Evolutionary conservation across 2,329 filamentous ascomycete species (phyloP), one percentile per base, ranked within the genome.

Genomic region (Ascochyta pisi): DNA sequence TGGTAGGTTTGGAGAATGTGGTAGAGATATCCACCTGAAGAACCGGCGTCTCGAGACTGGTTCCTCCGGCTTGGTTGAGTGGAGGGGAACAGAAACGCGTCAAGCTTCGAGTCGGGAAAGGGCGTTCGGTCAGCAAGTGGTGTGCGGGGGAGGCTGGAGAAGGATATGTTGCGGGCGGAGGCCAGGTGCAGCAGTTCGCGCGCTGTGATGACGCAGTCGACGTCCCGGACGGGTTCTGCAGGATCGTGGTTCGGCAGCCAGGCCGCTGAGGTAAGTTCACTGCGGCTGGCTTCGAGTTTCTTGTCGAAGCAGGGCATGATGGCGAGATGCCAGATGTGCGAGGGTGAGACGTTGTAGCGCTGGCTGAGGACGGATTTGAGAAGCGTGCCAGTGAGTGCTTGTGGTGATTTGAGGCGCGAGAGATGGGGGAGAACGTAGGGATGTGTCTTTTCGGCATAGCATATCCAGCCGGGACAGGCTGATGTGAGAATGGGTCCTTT

Each of bases 241-340:
- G 61, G 39, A 27, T 64, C 58, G 48, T 68, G 48, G 24, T 63
- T 60, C 33, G 73, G 69, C 29, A 73, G 58, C 93, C 93, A 97
- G 15, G 86, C 85, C 6, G 84, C 79, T 71, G 94, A 90, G 0
- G 93, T 98, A 35, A 99, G 84, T 76, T 99, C 95, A 74, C 92
- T 89, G 49, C 95, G 88, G 66, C 92, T 96, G 6, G 95, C 95
- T 78, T 99, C 95, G 26, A 99, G 84, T 76, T 99, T 99, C 81
- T 99, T 99, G 76, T 99, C 95, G 75, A 99, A 98, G 76, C 95
- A 99, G 19, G 95, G 95, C 95, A 99, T 99, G 41, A 99, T 83
- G 12, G 94, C 92, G 49, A 98, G 77, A 76, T 98, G 94, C 91
- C 94, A 99, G 73, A 99, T 92, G 64, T 88, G 86, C 60, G 88